These are phyloP conservation scores for Leucaena leucocephala DNA, from an alignment of 306 rosid genomes.

Conservation along the genomic window DNA sequence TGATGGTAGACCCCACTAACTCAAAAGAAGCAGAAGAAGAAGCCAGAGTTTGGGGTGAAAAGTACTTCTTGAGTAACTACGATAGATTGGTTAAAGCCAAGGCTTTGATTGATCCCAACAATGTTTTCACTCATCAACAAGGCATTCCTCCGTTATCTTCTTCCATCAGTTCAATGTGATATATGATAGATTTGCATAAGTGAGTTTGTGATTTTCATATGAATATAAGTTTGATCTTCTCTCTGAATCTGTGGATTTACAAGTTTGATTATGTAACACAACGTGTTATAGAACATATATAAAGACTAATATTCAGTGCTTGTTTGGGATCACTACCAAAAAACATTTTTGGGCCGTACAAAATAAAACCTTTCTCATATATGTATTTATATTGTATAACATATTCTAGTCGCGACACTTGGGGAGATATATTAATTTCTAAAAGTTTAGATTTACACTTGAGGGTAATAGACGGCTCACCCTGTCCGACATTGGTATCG, in stretches of 20 bases:
- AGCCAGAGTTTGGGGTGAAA: constrained; percentile 79
- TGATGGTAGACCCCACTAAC: constrained; percentile 39
- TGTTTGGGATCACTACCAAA: too few species aligned
- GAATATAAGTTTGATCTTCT: constrained; percentile 22
- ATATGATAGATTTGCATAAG: constrained; percentile 1
- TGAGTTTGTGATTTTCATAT: neutral
- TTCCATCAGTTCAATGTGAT: constrained; percentile 1
- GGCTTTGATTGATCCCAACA: constrained; percentile 62
- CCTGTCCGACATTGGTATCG: too few species aligned
- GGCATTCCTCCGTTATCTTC: constrained; percentile 65
- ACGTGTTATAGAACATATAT: neutral
- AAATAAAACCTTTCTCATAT: too few species aligned
- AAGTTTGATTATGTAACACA: neutral
- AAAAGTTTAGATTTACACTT: too few species aligned
- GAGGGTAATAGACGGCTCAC: too few species aligned
- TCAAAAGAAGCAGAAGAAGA: constrained; percentile 37
- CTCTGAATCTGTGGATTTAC: constrained; percentile 1
- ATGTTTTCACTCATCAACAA: constrained; percentile 67
- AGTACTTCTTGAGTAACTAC: constrained; percentile 70
- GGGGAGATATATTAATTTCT: too few species aligned
- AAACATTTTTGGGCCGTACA: too few species aligned
- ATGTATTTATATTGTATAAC: too few species aligned
- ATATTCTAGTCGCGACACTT: too few species aligned
- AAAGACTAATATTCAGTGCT: neutral
- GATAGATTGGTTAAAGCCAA: constrained; percentile 77